A percentile compares a stretch with the other conserved stretches of the same genome.
These are phyloP conservation scores for Calonectria leucothoes DNA, from an alignment of 2,329 filamentous ascomycete genomes.

Conservation along the genomic window DNA sequence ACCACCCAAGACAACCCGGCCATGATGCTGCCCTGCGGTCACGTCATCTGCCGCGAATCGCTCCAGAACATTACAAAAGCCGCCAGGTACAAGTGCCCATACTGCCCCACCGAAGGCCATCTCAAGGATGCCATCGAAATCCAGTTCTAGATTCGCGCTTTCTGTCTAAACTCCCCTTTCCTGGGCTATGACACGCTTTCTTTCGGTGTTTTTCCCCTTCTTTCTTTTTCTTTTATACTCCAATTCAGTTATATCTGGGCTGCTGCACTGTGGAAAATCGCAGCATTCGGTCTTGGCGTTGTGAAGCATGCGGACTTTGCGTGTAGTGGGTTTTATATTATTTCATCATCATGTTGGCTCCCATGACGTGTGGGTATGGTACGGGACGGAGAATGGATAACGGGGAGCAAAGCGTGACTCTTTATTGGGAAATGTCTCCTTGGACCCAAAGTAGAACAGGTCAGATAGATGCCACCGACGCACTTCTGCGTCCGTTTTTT, in stretches of 20 bases:
- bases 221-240: not conserved
- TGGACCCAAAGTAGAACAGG: not conserved
- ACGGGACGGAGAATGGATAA: slow-evolving; percentile 26
- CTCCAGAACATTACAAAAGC: slow-evolving; percentile 84
- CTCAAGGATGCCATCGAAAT: slow-evolving; percentile 81
- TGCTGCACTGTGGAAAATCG: slow-evolving; percentile 7
- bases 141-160: slow-evolving; percentile 62
- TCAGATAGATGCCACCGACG: not conserved
- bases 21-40: slow-evolving; percentile 96
- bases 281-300: slow-evolving; percentile 22
- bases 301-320: slow-evolving; percentile 14
- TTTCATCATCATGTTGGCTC: not conserved
- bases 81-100: slow-evolving; percentile 91
- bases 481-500: not conserved
- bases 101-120: slow-evolving; percentile 88
- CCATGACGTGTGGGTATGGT: slow-evolving; percentile 17
- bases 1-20: slow-evolving; percentile 93
- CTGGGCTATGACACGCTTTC: not conserved
- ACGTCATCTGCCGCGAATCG: slow-evolving; percentile 90
- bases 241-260: not conserved
- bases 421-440: slow-evolving; percentile 25
- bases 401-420: slow-evolving; percentile 31
- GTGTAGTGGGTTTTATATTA: not conserved
- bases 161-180: too few relatives aligned
- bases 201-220: too few relatives aligned